Percentiles rank a stretch among this genome's conserved stretches.
Evolutionary conservation across 345 rosid genomes (phyloP).

Genomic region (Alliaria petiolata): DNA sequence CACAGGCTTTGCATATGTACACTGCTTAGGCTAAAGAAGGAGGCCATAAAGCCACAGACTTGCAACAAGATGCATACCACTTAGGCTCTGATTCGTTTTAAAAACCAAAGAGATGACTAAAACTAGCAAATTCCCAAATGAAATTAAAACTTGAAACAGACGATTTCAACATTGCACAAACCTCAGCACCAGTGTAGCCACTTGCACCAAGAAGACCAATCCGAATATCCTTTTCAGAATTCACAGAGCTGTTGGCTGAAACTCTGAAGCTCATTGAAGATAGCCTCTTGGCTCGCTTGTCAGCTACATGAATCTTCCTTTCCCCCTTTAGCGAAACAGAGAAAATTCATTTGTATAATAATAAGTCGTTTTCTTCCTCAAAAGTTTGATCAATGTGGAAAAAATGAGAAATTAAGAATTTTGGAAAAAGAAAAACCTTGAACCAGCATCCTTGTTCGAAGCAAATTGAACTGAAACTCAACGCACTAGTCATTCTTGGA

Average conservation of each 20-base stretch:
- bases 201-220: conserved; percentile 97
- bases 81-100: not conserved
- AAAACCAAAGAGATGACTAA: not conserved
- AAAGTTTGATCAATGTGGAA: too few relatives aligned
- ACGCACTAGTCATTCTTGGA: conserved; percentile 17
- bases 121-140: not conserved
- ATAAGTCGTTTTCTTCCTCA: too few relatives aligned
- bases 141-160: not conserved
- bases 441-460: conserved; percentile 32
- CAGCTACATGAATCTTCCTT: conserved; percentile 22
- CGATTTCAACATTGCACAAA: conserved; percentile 17
- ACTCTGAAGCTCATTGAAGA: conserved; percentile 40
- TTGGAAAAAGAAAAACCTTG: not conserved
- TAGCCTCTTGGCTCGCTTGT: conserved; percentile 29
- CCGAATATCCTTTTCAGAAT: conserved; percentile 49
- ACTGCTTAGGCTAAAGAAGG: not conserved
- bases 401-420: not conserved
- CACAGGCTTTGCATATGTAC: not conserved
- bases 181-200: conserved; percentile 99
- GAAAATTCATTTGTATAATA: too few relatives aligned
- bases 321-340: conserved; percentile 20
- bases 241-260: conserved; percentile 25
- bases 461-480: conserved; percentile 20
- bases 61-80: conserved; percentile 3
- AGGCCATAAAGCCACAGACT: not conserved